A percentile compares a stretch with the other conserved stretches of the same genome.
These are phyloP conservation scores for Colletotrichum eleusines DNA, from an alignment of 2,329 filamentous ascomycete genomes.

Conservation along the genomic window DNA sequence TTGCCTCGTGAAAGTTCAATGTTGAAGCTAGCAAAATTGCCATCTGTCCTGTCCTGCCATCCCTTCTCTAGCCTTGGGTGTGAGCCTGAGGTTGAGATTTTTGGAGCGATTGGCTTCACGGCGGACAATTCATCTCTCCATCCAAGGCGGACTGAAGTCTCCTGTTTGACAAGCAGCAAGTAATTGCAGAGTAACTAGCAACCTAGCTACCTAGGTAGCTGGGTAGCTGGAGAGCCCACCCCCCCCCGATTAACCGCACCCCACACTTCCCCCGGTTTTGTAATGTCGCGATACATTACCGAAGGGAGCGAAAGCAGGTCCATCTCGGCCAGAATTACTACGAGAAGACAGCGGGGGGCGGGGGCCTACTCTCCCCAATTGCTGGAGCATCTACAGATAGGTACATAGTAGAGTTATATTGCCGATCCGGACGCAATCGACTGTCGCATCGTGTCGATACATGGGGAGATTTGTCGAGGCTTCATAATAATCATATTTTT, in stretches of 20 bases:
- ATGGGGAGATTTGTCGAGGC: no score
- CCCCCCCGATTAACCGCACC: slow-evolving; percentile 27
- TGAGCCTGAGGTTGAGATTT: slow-evolving; percentile 2
- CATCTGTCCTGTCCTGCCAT: slow-evolving; percentile 17
- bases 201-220: background rate
- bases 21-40: slow-evolving; percentile 15
- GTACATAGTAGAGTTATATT: background rate
- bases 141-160: slow-evolving; percentile 11
- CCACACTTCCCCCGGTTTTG: slow-evolving; percentile 41
- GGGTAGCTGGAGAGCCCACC: slow-evolving; percentile 2
- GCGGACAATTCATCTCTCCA: background rate
- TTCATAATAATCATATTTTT: background rate
- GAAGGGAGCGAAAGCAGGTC: slow-evolving; percentile 35
- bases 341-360: slow-evolving; percentile 25
- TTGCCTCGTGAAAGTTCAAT: slow-evolving; percentile 33
- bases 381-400: background rate
- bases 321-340: slow-evolving; percentile 42
- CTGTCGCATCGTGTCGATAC: background rate
- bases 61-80: slow-evolving; percentile 21
- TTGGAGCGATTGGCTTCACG: slow-evolving; percentile 5
- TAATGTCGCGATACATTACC: slow-evolving; percentile 34
- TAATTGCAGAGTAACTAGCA: background rate
- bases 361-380: background rate
- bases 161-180: slow-evolving; percentile 1
- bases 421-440: slow-evolving; percentile 19